Evolutionary conservation across 331 rosid genomes (phyloP).

Genomic region (Cydonia oblonga): DNA sequence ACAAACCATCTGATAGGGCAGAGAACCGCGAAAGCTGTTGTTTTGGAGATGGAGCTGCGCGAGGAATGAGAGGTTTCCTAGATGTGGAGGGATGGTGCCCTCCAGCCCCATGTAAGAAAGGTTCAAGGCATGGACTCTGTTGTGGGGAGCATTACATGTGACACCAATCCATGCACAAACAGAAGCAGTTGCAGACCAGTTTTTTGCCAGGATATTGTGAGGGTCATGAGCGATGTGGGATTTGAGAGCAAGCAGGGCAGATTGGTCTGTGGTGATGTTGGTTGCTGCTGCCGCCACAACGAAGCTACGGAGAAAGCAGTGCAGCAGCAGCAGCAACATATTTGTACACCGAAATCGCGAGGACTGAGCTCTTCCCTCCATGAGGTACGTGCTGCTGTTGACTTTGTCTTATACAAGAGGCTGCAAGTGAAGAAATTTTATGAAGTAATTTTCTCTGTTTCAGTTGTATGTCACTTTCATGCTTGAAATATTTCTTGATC

Average conservation of each 20-base stretch:
- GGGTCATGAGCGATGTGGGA: slow-evolving; percentile 4
- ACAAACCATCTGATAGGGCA: background rate
- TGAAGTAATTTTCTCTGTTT: no score
- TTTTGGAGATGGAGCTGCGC: background rate
- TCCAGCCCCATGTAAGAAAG: slow-evolving; percentile 1
- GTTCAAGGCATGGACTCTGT: slow-evolving; percentile 3
- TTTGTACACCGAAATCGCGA: background rate
- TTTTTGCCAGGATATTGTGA: background rate
- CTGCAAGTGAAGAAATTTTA: background rate
- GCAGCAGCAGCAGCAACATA: background rate
- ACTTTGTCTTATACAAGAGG: background rate
- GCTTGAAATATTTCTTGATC: background rate
- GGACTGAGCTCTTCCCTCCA: background rate
- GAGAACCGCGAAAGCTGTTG: slow-evolving; percentile 4
- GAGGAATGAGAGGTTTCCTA: slow-evolving; percentile 12
- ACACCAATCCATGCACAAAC: slow-evolving; percentile 20
- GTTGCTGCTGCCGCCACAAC: background rate
- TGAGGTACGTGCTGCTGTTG: background rate
- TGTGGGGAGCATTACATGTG: background rate
- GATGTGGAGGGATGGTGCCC: slow-evolving; percentile 8
- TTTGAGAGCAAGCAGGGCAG: slow-evolving; percentile 18
- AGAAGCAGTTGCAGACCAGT: slow-evolving; percentile 5
- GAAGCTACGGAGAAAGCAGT: background rate
- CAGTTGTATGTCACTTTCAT: no score
- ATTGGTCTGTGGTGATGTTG: slow-evolving; percentile 8